Evolutionary conservation across 2,329 filamentous ascomycete species (phyloP).

Genomic region (Xylaria digitata): DNA sequence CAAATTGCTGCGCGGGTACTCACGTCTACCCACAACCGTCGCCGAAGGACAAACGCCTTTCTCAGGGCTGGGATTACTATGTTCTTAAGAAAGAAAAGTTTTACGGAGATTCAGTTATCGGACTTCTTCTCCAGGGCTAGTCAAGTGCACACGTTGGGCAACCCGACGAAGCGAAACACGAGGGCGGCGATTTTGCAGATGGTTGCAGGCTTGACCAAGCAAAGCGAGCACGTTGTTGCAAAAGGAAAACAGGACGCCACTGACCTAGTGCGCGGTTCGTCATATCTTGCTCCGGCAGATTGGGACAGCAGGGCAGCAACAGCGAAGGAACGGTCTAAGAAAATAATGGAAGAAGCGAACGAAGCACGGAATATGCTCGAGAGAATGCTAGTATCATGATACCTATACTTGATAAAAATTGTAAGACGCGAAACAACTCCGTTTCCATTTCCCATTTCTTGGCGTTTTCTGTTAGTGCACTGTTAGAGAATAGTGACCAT

Average conservation of each 20-base stretch:
- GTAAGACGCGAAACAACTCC: too few relatives aligned
- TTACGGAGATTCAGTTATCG: constrained; percentile 18
- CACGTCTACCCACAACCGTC: constrained; percentile 17
- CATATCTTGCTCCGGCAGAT: constrained; percentile 21
- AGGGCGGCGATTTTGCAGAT: constrained; percentile 15
- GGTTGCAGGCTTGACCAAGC: constrained; percentile 25
- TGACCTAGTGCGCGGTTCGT: constrained; percentile 16
- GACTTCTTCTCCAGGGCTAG: constrained; percentile 16
- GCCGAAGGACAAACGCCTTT: constrained; percentile 18
- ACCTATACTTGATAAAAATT: background rate
- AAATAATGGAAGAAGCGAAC: constrained; percentile 17
- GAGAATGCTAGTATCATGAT: constrained; percentile 24
- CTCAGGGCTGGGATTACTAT: constrained; percentile 21
- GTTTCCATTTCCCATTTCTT: too few relatives aligned
- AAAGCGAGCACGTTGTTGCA: constrained; percentile 22
- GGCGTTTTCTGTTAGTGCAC: too few relatives aligned
- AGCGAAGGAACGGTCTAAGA: constrained; percentile 20
- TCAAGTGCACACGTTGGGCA: constrained; percentile 13
- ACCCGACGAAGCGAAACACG: constrained; percentile 19
- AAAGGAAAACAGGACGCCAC: constrained; percentile 25
- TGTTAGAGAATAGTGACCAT: too few relatives aligned
- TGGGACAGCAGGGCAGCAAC: constrained; percentile 19
- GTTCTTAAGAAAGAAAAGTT: constrained; percentile 24
- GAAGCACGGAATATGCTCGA: constrained; percentile 16
- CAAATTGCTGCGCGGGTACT: constrained; percentile 25